Conservation (phyloP, 2,329 filamentous ascomycete species). For the Colletotrichum sojae region DNA sequence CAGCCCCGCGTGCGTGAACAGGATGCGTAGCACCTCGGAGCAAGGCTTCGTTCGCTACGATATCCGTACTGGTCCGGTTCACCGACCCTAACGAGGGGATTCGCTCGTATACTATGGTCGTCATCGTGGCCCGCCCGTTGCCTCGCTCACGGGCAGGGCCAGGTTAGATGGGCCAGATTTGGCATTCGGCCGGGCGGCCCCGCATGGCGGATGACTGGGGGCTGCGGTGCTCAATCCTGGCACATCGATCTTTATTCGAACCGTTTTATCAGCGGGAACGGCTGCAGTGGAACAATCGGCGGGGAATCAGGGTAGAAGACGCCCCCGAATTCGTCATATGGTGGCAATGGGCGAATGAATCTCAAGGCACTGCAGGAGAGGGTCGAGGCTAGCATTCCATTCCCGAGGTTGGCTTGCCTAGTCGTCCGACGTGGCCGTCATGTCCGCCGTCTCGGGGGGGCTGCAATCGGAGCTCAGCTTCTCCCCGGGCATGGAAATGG, state of each 20-base stretch:
- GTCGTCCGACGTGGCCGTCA: slow-evolving; percentile 3
- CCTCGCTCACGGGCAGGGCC: slow-evolving; percentile 8
- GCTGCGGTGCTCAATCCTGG: slow-evolving; percentile 15
- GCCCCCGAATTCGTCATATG: slow-evolving; percentile 3
- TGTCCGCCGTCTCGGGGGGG: neutral
- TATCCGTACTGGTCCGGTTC: neutral
- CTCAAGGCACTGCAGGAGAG: neutral
- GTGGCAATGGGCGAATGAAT: neutral
- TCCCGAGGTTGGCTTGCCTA: neutral
- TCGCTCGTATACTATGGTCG: slow-evolving; percentile 13
- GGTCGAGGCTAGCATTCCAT: neutral
- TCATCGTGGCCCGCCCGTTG: slow-evolving; percentile 1
- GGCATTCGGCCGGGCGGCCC: slow-evolving; percentile 23
- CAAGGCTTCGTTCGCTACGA: neutral
- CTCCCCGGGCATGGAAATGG: neutral
- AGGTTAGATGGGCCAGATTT: neutral
- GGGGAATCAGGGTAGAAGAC: slow-evolving; percentile 4
- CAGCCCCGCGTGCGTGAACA: neutral
- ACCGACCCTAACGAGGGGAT: neutral
- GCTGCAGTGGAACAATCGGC: slow-evolving; percentile 14
- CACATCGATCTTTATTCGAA: slow-evolving; percentile 31
- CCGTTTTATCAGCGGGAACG: slow-evolving; percentile 25
- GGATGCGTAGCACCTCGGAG: neutral
- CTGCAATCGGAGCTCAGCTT: slow-evolving; percentile 7
- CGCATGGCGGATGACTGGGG: slow-evolving; percentile 21